Evolutionary conservation across 2,329 filamentous ascomycete species (phyloP).

Genomic region (Gaeumannomyces sp.): DNA sequence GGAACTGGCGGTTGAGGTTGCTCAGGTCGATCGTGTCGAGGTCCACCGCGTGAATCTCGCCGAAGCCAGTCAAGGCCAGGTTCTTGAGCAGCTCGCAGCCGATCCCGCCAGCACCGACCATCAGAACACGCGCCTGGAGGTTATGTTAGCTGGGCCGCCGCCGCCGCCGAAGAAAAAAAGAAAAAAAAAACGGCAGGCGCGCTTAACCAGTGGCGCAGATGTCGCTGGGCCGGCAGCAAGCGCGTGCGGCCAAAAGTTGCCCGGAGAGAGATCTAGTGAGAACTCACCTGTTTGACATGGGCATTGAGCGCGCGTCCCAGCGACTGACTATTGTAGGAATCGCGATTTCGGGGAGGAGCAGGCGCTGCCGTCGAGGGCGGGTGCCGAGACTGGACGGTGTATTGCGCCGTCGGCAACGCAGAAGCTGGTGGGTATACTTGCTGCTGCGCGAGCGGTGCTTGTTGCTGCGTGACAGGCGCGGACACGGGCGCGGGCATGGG

Average conservation of each 20-base stretch:
- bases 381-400: no score
- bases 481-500: no score
- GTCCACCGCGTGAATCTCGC: slow-evolving; percentile 90
- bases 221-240: background rate
- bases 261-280: background rate
- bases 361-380: slow-evolving; percentile 3
- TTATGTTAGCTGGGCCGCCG: no score
- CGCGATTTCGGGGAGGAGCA: slow-evolving; percentile 32
- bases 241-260: background rate
- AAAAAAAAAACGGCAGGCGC: no score
- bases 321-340: slow-evolving; percentile 57
- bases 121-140: slow-evolving; percentile 71
- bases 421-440: slow-evolving; percentile 4
- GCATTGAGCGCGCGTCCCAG: slow-evolving; percentile 59
- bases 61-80: slow-evolving; percentile 84
- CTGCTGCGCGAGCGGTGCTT: slow-evolving; percentile 2
- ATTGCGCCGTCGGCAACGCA: slow-evolving; percentile 4
- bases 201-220: background rate
- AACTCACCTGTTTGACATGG: slow-evolving; percentile 61
- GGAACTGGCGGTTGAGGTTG: slow-evolving; percentile 95
- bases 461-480: no score
- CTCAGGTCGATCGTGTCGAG: slow-evolving; percentile 97
- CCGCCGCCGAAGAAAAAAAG: no score
- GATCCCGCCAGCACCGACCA: slow-evolving; percentile 95
- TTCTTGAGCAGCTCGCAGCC: slow-evolving; percentile 98